Percentiles rank a stretch among this genome's conserved stretches.
Evolutionary conservation across 805 yeast genomes (phyloP).

Genomic region (Ogataea nakhonphanomensis): DNA sequence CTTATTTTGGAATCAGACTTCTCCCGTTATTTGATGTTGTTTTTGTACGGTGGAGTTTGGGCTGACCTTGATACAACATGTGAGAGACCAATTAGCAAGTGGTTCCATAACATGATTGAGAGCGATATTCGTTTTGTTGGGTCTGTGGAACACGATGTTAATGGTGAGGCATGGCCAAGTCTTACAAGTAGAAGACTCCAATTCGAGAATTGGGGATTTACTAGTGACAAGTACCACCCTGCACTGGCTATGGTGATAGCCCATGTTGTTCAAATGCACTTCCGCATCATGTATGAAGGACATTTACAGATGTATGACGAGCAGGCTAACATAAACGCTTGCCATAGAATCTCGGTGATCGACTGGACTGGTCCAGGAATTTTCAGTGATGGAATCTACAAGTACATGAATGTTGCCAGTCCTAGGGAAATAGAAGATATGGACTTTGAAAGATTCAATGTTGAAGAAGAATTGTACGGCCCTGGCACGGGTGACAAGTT

Average conservation of each 20-base stretch:
- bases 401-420: conserved; percentile 37
- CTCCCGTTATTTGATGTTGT: conserved; percentile 75
- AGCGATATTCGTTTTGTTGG: conserved; percentile 65
- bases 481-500: conserved; percentile 14
- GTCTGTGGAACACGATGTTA: conserved; percentile 93
- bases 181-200: conserved; percentile 88
- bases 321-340: conserved; percentile 37
- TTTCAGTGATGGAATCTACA: conserved; percentile 65
- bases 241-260: conserved; percentile 71
- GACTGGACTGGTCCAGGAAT: conserved; percentile 93
- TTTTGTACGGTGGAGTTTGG: conserved; percentile 86
- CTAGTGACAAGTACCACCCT: conserved; percentile 83
- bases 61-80: conserved; percentile 79
- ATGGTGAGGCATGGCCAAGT: conserved; percentile 79
- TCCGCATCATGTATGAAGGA: conserved; percentile 45
- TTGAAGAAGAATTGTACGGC: conserved; percentile 14
- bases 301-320: conserved; percentile 30
- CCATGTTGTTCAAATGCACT: conserved; percentile 68
- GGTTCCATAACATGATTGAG: conserved; percentile 43
- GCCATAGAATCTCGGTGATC: conserved; percentile 69
- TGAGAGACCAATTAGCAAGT: conserved; percentile 60
- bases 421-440: conserved; percentile 12
- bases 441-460: conserved; percentile 11
- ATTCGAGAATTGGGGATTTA: conserved; percentile 93
- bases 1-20: conserved; percentile 83